Percentiles rank a stretch among this genome's conserved stretches.
Evolutionary conservation across 176 grass and related monocot species (phyloP).

Genomic region (Carex myosuroides): DNA sequence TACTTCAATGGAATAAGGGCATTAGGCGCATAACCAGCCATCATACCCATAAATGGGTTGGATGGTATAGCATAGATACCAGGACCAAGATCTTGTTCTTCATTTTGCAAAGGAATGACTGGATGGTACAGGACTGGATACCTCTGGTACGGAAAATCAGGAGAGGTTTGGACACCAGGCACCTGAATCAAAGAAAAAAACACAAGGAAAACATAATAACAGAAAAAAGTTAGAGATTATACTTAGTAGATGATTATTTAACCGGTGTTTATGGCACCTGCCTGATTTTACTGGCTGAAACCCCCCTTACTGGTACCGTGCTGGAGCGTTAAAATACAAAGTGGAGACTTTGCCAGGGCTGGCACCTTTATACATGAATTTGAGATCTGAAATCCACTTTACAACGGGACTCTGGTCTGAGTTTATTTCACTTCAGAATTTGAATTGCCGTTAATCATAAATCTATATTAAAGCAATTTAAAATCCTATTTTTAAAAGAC

Average conservation of each 20-base stretch:
- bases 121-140: conserved; percentile 31
- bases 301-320: not conserved
- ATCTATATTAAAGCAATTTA: not conserved
- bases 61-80: conserved; percentile 84
- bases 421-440: not conserved
- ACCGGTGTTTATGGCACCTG: not conserved
- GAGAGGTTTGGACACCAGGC: not conserved
- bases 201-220: not conserved
- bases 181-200: conserved; percentile 1
- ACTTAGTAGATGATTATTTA: not conserved
- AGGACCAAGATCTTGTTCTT: conserved; percentile 51
- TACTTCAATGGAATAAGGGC: conserved; percentile 72
- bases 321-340: not conserved
- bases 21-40: conserved; percentile 36
- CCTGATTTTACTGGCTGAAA: not conserved
- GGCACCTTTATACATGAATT: not conserved
- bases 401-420: not conserved
- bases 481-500: not conserved
- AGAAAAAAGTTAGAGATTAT: not conserved
- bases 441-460: not conserved
- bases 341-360: not conserved
- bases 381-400: not conserved
- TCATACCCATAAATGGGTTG: conserved; percentile 40
- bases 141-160: conserved; percentile 22
- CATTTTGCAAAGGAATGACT: conserved; percentile 35